These are phyloP conservation scores for Alternaria sp. DNA, from an alignment of 2,329 filamentous ascomycete species.

Conservation along the genomic window DNA sequence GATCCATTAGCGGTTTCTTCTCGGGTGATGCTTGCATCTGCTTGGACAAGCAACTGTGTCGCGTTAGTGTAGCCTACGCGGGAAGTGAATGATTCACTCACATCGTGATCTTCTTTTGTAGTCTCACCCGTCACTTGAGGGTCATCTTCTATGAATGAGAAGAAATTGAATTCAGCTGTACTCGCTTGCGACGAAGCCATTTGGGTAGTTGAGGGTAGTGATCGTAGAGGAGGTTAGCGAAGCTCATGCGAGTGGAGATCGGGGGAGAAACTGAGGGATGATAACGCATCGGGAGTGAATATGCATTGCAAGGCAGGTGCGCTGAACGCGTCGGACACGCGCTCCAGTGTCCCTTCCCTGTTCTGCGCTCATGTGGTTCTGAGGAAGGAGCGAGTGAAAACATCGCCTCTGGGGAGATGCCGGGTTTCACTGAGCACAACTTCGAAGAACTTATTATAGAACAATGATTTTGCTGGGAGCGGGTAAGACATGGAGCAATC, in stretches of 20 bases:
- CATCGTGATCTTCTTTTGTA: background rate
- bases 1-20: background rate
- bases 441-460: background rate
- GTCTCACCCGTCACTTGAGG: background rate
- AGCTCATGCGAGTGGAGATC: background rate
- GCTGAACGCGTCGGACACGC: background rate
- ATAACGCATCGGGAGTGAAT: background rate
- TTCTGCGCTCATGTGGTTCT: background rate
- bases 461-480: background rate
- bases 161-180: background rate
- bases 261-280: background rate
- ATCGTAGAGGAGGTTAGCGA: background rate
- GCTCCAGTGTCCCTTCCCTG: constrained; percentile 12
- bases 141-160: background rate
- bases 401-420: background rate
- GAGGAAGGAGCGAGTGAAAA: constrained; percentile 1
- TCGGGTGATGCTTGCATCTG: background rate
- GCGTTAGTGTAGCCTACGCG: background rate
- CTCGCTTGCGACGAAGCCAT: background rate
- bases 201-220: background rate
- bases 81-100: background rate
- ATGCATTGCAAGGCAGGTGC: background rate
- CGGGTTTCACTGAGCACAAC: background rate
- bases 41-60: background rate
- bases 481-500: background rate